Percentiles rank a stretch among this genome's conserved stretches.
These are phyloP conservation scores for Castanea crenata DNA, from an alignment of 306 rosid species.

Conservation along the genomic window DNA sequence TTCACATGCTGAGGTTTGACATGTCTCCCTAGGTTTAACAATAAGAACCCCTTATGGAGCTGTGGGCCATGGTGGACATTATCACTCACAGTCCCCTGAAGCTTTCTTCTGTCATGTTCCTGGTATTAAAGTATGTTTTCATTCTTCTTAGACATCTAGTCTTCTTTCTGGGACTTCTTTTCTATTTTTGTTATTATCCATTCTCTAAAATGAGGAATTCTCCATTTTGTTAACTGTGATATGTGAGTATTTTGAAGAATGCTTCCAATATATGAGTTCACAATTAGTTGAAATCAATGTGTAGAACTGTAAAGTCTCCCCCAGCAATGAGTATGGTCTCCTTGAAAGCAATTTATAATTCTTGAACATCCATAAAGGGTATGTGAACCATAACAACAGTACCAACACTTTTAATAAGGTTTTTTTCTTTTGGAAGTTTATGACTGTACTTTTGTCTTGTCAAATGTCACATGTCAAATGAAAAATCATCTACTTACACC, in stretches of 20 bases:
- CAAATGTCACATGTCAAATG: not conserved
- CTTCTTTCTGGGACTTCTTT: constrained; percentile 11
- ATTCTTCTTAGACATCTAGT: constrained; percentile 14
- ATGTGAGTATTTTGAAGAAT: not conserved
- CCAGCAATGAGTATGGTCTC: not conserved
- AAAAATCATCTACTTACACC: not conserved
- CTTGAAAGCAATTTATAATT: not conserved
- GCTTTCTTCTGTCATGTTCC: constrained; percentile 99
- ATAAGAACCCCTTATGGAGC: constrained; percentile 96
- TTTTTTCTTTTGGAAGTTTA: not conserved
- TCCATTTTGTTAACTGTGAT: not conserved
- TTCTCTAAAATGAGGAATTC: not conserved
- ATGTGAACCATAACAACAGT: not conserved
- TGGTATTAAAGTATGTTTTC: constrained; percentile 74
- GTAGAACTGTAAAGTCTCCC: not conserved
- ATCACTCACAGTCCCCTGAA: constrained; percentile 98
- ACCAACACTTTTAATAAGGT: not conserved
- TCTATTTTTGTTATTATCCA: constrained; percentile 10
- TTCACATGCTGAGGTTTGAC: constrained; percentile 1
- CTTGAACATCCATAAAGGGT: not conserved
- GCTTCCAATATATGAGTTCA: not conserved
- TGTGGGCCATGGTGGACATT: constrained; percentile 99
- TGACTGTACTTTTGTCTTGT: not conserved
- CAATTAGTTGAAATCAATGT: not conserved
- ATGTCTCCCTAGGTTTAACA: constrained; percentile 66